Base-by-base conservation (phyloP, 306 rosid species). In the Dryas alaskensis region DNA sequence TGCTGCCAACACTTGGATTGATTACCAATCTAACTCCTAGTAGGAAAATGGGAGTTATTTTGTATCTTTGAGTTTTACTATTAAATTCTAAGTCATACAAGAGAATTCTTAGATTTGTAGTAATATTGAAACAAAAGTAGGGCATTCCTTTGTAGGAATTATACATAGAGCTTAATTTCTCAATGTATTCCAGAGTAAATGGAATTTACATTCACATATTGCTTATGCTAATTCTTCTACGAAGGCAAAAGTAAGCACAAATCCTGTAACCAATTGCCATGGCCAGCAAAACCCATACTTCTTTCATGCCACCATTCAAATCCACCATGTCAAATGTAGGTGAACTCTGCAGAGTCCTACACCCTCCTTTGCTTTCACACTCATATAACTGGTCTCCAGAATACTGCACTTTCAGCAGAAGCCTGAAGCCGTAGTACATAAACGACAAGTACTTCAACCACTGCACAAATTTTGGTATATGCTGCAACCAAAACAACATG, bases 381-480 rank as follows among this genome's bases (percentile, higher is more conserved):
- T 89, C 98, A 19, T 88, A 94, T 19, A 88, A 31, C 10, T 94
- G 76, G 3, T 94, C 96, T 62, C 95, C 97, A 46, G 96, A 81
- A 72, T 94, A 94, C 13, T 94, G 98, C 76, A 94, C 97, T 60
- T 94, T 94, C 13, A 94, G 81, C 0, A 94, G 89, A 19, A 94
- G 87, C 74, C 96, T 86, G 53, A 91, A 94, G 10, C 98, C 97
- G 67, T 91, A 88, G 84, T 84, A 94, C 94, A 94, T 81, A 86
- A 91, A 91, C 2, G 98, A 94, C 50, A 88, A 12, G 74, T 91
- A 89, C 89, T 94, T 94, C 84, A 94, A 67, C 98, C 98, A 91
- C 37, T 75, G 71, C 95, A 89, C 89, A 80, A 91, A 91, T 77
- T 80, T 81, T 10, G 97, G 97, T 80, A 91, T 91, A 76, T 91